A percentile compares a stretch with the other conserved stretches of the same genome.
Conservation (phyloP, 2,329 filamentous ascomycete genomes). For the Myrmaecium sp. region DNA sequence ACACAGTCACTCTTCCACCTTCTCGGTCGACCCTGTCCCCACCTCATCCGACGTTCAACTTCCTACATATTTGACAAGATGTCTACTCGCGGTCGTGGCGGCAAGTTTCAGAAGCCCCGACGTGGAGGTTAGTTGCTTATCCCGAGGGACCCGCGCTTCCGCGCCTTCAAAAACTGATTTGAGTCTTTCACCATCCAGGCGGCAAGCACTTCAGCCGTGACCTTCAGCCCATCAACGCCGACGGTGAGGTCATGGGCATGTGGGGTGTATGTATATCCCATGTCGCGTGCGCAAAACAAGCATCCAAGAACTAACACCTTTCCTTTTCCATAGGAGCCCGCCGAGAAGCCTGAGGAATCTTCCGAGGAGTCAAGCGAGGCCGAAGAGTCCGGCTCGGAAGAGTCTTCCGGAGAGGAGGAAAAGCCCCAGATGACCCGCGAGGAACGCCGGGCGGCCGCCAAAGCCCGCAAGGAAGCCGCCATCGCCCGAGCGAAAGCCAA, state of each 20-base stretch:
- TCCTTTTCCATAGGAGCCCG: slow-evolving; percentile 11
- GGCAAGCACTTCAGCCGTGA: slow-evolving; percentile 93
- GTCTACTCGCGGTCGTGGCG: slow-evolving; percentile 57
- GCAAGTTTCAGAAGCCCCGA: slow-evolving; percentile 88
- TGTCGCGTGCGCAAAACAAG: slow-evolving; percentile 1
- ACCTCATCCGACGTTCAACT: slow-evolving; percentile 3
- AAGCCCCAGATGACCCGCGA: slow-evolving; percentile 56
- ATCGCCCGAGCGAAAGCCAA: slow-evolving; percentile 58
- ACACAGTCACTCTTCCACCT: neutral
- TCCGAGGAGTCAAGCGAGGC: slow-evolving; percentile 13
- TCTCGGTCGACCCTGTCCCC: slow-evolving; percentile 1
- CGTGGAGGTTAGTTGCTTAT: slow-evolving; percentile 53
- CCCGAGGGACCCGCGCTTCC: no score
- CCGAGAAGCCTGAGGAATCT: slow-evolving; percentile 33
- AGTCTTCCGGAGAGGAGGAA: slow-evolving; percentile 24
- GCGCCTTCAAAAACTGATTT: neutral
- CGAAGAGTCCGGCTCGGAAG: slow-evolving; percentile 31
- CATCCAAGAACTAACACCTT: slow-evolving; percentile 8
- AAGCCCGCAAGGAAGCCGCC: slow-evolving; percentile 81
- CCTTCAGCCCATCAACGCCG: slow-evolving; percentile 70
- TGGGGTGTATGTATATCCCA: slow-evolving; percentile 46
- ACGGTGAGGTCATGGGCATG: slow-evolving; percentile 79
- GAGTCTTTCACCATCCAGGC: slow-evolving; percentile 33
- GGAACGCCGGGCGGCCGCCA: slow-evolving; percentile 71
- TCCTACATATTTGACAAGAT: slow-evolving; percentile 14